phyloP scores from a whole-genome alignment of 805 yeast genomes.

The Wickerhamomyces kurtzmanii region DNA sequence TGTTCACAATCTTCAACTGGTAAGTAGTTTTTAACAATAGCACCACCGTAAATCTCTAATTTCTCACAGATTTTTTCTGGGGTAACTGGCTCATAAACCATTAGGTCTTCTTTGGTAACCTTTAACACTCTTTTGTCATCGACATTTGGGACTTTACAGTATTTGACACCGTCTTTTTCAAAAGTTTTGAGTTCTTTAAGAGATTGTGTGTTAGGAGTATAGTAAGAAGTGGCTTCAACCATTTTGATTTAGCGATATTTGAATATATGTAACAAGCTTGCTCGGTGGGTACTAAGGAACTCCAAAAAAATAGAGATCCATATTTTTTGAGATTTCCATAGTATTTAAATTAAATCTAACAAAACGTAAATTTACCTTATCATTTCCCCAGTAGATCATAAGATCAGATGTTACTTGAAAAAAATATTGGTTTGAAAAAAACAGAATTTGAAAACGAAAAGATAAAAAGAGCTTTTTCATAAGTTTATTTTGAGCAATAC shows the following conservation, averaged over 20 bases:
- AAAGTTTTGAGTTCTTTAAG: background rate
- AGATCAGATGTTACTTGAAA: too few relatives aligned
- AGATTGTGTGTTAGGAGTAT: background rate
- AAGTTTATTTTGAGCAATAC: too few relatives aligned
- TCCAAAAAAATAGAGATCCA: too few relatives aligned
- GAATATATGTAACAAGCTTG: too few relatives aligned
- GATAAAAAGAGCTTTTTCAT: too few relatives aligned
- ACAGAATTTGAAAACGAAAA: too few relatives aligned
- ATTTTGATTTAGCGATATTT: background rate
- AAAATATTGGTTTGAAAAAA: too few relatives aligned
- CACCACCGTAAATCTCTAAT: conserved; percentile 14
- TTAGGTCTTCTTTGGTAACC: conserved; percentile 5
- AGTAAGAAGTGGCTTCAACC: background rate
- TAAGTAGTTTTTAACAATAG: conserved; percentile 10
- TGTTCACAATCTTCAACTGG: conserved; percentile 4
- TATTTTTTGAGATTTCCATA: too few relatives aligned
- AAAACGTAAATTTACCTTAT: too few relatives aligned
- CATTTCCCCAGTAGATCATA: too few relatives aligned
- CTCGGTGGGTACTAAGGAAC: too few relatives aligned
- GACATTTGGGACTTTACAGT: conserved; percentile 1
- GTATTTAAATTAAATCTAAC: too few relatives aligned
- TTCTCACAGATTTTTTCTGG: conserved; percentile 3
- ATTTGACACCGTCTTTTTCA: conserved; percentile 3
- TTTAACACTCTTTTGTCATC: conserved; percentile 1
- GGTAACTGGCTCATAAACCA: conserved; percentile 3